A percentile compares a stretch with the other conserved stretches of the same genome.
These are phyloP conservation scores for Chaetothyriales sp. DNA, from an alignment of 2,329 filamentous ascomycete species.

Conservation along the genomic window DNA sequence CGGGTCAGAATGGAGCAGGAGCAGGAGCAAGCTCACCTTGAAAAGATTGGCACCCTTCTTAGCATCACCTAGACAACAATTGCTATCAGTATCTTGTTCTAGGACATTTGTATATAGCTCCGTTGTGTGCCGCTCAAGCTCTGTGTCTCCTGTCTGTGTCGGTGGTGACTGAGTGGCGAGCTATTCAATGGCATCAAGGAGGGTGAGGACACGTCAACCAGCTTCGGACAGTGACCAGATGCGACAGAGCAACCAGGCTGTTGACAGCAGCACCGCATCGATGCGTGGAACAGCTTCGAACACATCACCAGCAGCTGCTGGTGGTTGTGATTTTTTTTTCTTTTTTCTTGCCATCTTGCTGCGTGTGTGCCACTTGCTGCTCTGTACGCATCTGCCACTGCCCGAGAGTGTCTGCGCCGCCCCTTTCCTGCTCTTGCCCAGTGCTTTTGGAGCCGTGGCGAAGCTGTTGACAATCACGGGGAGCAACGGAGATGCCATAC, in stretches of 20 bases:
- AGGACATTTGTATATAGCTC: neutral
- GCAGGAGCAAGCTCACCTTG: conserved; percentile 43
- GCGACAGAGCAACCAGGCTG: neutral
- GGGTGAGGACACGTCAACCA: neutral
- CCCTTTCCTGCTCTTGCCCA: neutral
- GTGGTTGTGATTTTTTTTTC: too few relatives aligned
- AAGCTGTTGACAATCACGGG: conserved; percentile 6
- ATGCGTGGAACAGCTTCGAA: neutral
- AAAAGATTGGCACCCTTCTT: conserved; percentile 98
- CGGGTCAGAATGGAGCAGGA: conserved; percentile 3
- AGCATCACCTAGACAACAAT: conserved; percentile 51
- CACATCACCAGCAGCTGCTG: neutral
- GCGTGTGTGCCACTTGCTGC: neutral
- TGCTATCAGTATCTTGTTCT: conserved; percentile 8
- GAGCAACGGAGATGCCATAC: conserved; percentile 9
- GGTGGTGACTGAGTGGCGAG: conserved; percentile 1
- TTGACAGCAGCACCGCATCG: neutral
- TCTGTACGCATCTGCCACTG: neutral
- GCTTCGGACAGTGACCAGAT: neutral
- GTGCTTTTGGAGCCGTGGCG: conserved; percentile 11
- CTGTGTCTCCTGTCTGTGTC: conserved; percentile 5
- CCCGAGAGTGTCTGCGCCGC: neutral
- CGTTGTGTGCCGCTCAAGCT: conserved; percentile 2
- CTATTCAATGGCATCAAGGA: neutral
- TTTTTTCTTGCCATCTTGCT: too few relatives aligned